Conservation (phyloP, 345 rosid genomes). For the Dovyalis caffra region DNA sequence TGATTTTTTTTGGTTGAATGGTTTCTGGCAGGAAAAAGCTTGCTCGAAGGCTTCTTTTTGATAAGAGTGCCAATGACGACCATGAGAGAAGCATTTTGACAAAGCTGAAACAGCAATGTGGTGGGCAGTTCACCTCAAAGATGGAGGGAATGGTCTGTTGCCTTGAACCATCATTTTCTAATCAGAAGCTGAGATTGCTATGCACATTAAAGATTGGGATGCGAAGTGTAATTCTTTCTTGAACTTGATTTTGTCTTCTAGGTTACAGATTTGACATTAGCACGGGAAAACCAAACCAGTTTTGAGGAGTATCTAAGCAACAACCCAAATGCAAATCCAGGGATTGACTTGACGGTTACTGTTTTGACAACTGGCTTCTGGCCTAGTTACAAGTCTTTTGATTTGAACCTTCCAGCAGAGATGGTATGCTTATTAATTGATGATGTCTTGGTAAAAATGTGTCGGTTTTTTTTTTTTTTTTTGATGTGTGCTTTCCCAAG, state of each 20-base stretch:
- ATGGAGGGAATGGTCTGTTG: conserved; percentile 38
- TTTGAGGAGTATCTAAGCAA: conserved; percentile 31
- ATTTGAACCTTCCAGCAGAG: conserved; percentile 35
- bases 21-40: conserved; percentile 47
- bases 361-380: conserved; percentile 38
- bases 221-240: background rate
- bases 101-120: conserved; percentile 50
- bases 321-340: conserved; percentile 31
- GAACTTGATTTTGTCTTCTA: background rate
- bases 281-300: conserved; percentile 30
- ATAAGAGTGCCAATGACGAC: conserved; percentile 36
- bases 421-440: conserved; percentile 21
- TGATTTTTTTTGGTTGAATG: background rate
- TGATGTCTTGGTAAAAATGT: background rate
- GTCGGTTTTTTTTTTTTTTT: background rate
- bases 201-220: background rate
- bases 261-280: conserved; percentile 38
- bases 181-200: background rate
- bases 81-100: conserved; percentile 37
- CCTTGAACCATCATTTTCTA: background rate
- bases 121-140: conserved; percentile 60
- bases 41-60: conserved; percentile 42
- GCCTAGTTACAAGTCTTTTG: conserved; percentile 40
- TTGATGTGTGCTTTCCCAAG: background rate
- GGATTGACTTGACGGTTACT: conserved; percentile 35